These are phyloP conservation scores for Pezicula carpinea DNA, from an alignment of 2,329 filamentous ascomycete species.

Conservation along the genomic window DNA sequence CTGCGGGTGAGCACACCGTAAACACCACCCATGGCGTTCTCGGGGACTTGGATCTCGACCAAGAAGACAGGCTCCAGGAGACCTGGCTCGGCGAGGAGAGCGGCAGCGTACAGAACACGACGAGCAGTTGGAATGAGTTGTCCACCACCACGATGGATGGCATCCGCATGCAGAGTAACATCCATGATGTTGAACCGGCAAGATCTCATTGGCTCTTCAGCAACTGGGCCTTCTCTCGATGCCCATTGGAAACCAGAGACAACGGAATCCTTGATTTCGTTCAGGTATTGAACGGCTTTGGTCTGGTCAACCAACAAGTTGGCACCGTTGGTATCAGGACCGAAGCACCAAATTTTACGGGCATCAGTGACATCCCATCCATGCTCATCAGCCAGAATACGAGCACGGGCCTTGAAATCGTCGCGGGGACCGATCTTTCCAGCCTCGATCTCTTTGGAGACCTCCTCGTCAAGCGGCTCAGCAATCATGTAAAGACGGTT, in stretches of 20 bases:
- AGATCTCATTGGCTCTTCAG: constrained; percentile 96
- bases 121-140: constrained; percentile 97
- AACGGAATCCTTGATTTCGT: constrained; percentile 99
- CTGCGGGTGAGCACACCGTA: constrained; percentile 97
- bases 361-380: constrained; percentile 99
- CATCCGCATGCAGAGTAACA: constrained; percentile 99
- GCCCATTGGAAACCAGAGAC: constrained; percentile 99
- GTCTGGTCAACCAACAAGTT: constrained; percentile 99
- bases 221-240: constrained; percentile 92
- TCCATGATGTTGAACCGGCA: constrained; percentile 99
- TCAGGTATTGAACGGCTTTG: constrained; percentile 99
- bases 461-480: constrained; percentile 86
- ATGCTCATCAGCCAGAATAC: constrained; percentile 91
- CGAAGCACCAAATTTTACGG: constrained; percentile 99
- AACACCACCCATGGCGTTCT: constrained; percentile 99
- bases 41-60: constrained; percentile 98
- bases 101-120: constrained; percentile 92
- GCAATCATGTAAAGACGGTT: constrained; percentile 98
- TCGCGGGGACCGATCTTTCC: constrained; percentile 94
- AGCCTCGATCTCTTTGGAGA: constrained; percentile 80
- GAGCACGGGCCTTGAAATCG: constrained; percentile 98
- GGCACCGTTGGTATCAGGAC: constrained; percentile 94
- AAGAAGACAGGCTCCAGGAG: constrained; percentile 97
- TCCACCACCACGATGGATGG: constrained; percentile 98
- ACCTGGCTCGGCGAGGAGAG: constrained; percentile 85